These are phyloP conservation scores for Bombardia bombarda DNA, from an alignment of 495 filamentous ascomycete species.

Conservation along the genomic window DNA sequence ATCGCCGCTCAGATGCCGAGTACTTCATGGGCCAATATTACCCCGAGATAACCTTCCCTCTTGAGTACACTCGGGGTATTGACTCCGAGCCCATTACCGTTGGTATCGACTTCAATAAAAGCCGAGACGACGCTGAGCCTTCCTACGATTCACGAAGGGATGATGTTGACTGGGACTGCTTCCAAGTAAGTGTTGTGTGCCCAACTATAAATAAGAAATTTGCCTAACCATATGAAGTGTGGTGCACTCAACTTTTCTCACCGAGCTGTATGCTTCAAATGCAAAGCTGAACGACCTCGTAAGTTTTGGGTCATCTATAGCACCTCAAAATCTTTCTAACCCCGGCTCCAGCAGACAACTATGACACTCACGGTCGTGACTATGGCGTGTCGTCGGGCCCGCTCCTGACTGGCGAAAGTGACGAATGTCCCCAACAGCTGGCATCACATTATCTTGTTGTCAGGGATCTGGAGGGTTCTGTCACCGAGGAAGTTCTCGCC, in stretches of 20 bases:
- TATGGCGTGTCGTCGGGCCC: constrained; percentile 11
- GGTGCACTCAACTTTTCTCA: constrained; percentile 62
- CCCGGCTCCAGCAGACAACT: constrained; percentile 15
- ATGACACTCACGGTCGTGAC: constrained; percentile 16
- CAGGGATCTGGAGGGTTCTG: constrained; percentile 62
- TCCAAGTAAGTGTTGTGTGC: constrained; percentile 39
- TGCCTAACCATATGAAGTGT: no score
- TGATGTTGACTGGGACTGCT: constrained; percentile 72
- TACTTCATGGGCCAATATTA: constrained; percentile 59
- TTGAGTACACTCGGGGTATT: constrained; percentile 22
- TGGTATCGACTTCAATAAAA: constrained; percentile 52
- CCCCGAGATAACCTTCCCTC: constrained; percentile 47
- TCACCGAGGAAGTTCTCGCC: constrained; percentile 70
- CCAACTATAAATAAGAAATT: no score
- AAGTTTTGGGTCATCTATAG: no score
- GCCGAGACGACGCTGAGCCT: constrained; percentile 49
- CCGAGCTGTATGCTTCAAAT: constrained; percentile 64
- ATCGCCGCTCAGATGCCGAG: constrained; percentile 42
- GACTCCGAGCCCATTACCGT: constrained; percentile 44
- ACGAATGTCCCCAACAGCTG: constrained; percentile 63
- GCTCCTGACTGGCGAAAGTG: constrained; percentile 63
- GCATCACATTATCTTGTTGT: constrained; percentile 79
- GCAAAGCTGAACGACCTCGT: constrained; percentile 65
- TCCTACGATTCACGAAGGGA: constrained; percentile 35
- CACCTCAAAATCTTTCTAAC: no score